These are phyloP conservation scores for Hypoxylon trugodes DNA, from an alignment of 495 filamentous ascomycete species.

Conservation along the genomic window DNA sequence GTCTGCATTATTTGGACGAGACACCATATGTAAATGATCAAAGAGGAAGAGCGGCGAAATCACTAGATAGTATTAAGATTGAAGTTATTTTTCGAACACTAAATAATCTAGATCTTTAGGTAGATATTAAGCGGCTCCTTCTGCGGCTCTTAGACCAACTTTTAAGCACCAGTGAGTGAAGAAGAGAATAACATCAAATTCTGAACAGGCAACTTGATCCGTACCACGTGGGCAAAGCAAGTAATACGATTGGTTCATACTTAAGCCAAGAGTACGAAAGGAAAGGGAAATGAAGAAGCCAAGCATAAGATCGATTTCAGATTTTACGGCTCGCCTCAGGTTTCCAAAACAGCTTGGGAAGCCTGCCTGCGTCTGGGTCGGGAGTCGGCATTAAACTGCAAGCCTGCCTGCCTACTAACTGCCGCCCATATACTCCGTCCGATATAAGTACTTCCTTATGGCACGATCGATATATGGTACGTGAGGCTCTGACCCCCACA, in stretches of 20 bases:
- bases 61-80: too few species aligned
- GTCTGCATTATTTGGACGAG: too few species aligned
- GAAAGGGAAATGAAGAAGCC: neutral
- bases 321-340: constrained; percentile 10
- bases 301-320: neutral
- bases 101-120: too few species aligned
- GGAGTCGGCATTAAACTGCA: constrained; percentile 1
- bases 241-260: constrained; percentile 4
- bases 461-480: too few species aligned
- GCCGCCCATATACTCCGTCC: neutral
- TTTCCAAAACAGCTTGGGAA: constrained; percentile 1
- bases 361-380: constrained; percentile 9
- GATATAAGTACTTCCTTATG: neutral
- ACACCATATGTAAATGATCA: too few species aligned
- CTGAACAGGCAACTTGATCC: constrained; percentile 9
- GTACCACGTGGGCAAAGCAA: neutral
- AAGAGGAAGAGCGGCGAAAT: too few species aligned
- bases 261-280: neutral
- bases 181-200: neutral
- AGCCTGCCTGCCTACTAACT: too few species aligned
- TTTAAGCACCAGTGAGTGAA: neutral
- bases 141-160: constrained; percentile 8
- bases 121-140: neutral
- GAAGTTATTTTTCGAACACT: too few species aligned
- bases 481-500: constrained; percentile 10